A percentile compares a stretch with the other conserved stretches of the same genome.
phyloP scores from a whole-genome alignment of 1,284 basidiomycete species.

The Puccinia coronata region DNA sequence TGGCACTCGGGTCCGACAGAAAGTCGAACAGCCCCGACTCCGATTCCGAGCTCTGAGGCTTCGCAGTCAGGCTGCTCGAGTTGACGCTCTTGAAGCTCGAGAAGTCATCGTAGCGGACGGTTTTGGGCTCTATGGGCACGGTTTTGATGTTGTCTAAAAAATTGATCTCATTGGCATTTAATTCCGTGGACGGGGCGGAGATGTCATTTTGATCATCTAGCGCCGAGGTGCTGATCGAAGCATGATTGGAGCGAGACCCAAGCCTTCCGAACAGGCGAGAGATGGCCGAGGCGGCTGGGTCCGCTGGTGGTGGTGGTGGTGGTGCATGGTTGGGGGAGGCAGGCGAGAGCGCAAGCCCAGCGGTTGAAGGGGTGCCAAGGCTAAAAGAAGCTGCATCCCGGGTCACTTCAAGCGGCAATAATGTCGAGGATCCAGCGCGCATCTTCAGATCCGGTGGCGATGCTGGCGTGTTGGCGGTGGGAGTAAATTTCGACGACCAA shows the following conservation, averaged over 20 bases:
- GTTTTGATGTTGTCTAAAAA: slow-evolving; percentile 35
- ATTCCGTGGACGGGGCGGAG: slow-evolving; percentile 34
- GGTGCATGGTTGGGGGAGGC: slow-evolving; percentile 14
- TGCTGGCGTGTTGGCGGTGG: neutral
- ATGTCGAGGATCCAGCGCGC: neutral
- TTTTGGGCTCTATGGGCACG: slow-evolving; percentile 23
- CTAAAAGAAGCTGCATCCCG: neutral
- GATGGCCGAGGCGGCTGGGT: slow-evolving; percentile 32
- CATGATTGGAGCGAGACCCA: slow-evolving; percentile 22
- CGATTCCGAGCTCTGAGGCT: neutral
- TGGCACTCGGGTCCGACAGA: neutral
- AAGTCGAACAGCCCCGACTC: slow-evolving; percentile 13
- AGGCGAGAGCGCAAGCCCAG: slow-evolving; percentile 11
- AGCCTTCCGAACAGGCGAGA: slow-evolving; percentile 44
- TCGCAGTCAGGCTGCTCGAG: neutral
- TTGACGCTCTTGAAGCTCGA: neutral
- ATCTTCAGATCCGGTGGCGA: slow-evolving; percentile 13
- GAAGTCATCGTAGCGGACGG: slow-evolving; percentile 29
- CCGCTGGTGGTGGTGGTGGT: too few species aligned
- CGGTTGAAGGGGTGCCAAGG: neutral
- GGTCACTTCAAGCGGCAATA: neutral
- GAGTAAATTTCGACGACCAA: slow-evolving; percentile 25
- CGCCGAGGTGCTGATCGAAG: slow-evolving; percentile 10
- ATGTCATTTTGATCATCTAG: neutral
- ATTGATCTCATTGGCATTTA: slow-evolving; percentile 29